Evolutionary conservation across 441 rosid species (phyloP).

Genomic region (Gossypium schwendimanii): DNA sequence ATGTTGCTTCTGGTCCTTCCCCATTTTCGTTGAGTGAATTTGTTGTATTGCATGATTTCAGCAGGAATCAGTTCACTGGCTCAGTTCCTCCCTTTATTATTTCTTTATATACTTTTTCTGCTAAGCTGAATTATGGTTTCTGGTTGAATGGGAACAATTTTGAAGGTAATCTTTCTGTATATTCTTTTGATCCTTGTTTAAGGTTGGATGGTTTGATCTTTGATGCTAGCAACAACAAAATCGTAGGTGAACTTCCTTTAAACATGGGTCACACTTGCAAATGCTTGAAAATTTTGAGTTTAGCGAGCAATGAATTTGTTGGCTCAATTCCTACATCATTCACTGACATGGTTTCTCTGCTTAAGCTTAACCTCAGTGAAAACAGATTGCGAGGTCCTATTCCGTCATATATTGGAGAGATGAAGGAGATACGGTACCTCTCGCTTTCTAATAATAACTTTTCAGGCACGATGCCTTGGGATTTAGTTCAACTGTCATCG

Average conservation of each 20-base stretch:
- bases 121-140: slow-evolving; percentile 34
- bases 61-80: slow-evolving; percentile 45
- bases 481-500: slow-evolving; percentile 29
- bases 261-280: slow-evolving; percentile 33
- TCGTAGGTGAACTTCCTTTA: slow-evolving; percentile 43
- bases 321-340: slow-evolving; percentile 38
- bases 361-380: slow-evolving; percentile 41
- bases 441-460: slow-evolving; percentile 44
- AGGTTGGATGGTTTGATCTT: slow-evolving; percentile 35
- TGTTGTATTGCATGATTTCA: slow-evolving; percentile 40
- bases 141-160: slow-evolving; percentile 42
- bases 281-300: slow-evolving; percentile 40
- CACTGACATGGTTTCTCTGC: slow-evolving; percentile 31
- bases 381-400: slow-evolving; percentile 46
- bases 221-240: slow-evolving; percentile 40
- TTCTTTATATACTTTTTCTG: slow-evolving; percentile 29
- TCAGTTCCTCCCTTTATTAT: slow-evolving; percentile 28
- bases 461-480: slow-evolving; percentile 36
- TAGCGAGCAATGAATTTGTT: slow-evolving; percentile 36
- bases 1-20: slow-evolving; percentile 11
- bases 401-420: slow-evolving; percentile 31
- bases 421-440: slow-evolving; percentile 33
- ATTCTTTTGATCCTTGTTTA: slow-evolving; percentile 31
- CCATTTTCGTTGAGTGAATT: neutral
- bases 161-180: slow-evolving; percentile 37